Evolutionary conservation across 2,329 filamentous ascomycete species (phyloP).

Genomic region (Colletotrichum lini): DNA sequence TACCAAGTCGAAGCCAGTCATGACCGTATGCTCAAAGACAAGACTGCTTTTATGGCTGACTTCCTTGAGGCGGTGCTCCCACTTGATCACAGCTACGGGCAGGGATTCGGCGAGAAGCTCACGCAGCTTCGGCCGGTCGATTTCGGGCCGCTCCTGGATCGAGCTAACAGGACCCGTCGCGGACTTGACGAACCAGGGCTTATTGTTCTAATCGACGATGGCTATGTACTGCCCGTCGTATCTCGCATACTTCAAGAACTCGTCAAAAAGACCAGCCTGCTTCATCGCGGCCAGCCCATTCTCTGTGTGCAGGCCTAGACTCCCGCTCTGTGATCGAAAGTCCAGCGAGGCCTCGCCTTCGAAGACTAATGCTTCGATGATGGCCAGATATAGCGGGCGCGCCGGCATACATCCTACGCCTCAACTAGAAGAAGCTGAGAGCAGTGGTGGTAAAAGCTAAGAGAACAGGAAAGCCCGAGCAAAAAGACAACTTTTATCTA

Average conservation of each 20-base stretch:
- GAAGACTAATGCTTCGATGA: conserved; percentile 64
- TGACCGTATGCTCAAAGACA: conserved; percentile 54
- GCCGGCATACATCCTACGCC: conserved; percentile 63
- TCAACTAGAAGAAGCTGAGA: not conserved
- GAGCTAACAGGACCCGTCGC: conserved; percentile 44
- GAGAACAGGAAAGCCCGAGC: not conserved
- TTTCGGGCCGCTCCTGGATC: conserved; percentile 63
- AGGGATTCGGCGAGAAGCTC: conserved; percentile 62
- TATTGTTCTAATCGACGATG: conserved; percentile 60
- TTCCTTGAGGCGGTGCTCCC: conserved; percentile 59
- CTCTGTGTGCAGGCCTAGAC: conserved; percentile 66
- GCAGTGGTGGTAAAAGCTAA: not conserved
- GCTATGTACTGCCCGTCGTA: conserved; percentile 67
- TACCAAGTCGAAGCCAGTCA: conserved; percentile 56
- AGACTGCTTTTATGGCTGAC: conserved; percentile 54
- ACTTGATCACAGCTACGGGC: conserved; percentile 60
- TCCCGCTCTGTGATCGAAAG: conserved; percentile 65
- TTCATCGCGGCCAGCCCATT: conserved; percentile 66
- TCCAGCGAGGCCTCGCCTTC: conserved; percentile 62
- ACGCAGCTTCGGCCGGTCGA: conserved; percentile 64
- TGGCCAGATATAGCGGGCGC: conserved; percentile 63
- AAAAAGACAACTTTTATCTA: not conserved
- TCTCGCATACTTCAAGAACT: conserved; percentile 65
- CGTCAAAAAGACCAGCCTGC: conserved; percentile 63
- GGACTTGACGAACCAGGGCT: conserved; percentile 49